phyloP scores from a whole-genome alignment of 1,284 basidiomycete species.

The Chalciporus sp. region DNA sequence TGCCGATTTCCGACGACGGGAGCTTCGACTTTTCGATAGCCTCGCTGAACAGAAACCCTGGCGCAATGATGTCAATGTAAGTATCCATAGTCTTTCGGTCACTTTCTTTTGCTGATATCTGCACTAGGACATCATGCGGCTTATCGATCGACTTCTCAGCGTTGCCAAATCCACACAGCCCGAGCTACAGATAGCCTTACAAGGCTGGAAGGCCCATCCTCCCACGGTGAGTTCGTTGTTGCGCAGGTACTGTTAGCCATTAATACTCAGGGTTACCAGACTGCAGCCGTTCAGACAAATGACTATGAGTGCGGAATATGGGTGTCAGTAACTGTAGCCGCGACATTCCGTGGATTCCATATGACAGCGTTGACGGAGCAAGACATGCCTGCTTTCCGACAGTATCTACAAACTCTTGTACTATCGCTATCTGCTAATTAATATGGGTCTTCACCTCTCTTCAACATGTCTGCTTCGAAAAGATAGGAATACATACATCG shows the following conservation, averaged over 20 bases:
- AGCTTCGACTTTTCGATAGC: constrained; percentile 19
- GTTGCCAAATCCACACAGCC: neutral
- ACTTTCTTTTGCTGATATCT: no score
- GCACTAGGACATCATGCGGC: neutral
- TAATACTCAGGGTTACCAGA: neutral
- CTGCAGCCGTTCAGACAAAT: neutral
- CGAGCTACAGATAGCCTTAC: neutral
- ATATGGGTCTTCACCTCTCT: neutral
- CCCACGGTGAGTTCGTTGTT: neutral
- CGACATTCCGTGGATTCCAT: neutral
- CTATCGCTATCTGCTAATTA: neutral
- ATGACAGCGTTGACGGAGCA: neutral
- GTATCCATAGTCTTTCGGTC: neutral
- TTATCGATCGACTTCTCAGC: neutral
- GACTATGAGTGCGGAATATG: neutral
- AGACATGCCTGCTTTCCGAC: neutral
- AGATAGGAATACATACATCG: neutral
- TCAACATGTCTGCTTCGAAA: neutral
- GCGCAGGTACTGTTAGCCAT: neutral
- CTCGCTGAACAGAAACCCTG: constrained; percentile 8
- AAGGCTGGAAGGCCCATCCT: neutral
- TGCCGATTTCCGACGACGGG: neutral
- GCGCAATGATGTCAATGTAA: constrained; percentile 4
- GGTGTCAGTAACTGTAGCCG: neutral
- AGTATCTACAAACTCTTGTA: neutral